These are phyloP conservation scores for Neoconidiobolus thromboides DNA, from an alignment of 371 early-diverging fungal species.

Conservation along the genomic window DNA sequence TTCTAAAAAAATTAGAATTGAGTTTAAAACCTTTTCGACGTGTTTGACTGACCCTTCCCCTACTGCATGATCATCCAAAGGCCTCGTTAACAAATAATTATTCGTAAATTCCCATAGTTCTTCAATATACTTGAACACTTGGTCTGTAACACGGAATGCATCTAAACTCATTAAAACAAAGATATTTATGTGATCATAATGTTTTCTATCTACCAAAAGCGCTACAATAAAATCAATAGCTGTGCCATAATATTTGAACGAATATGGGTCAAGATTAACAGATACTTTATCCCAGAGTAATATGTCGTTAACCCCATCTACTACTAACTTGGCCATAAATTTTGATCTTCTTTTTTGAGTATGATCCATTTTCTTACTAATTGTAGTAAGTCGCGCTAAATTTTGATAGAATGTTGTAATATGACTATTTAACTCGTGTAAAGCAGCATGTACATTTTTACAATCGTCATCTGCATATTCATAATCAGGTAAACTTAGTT, in stretches of 20 bases:
- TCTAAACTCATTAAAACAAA: constrained; percentile 46
- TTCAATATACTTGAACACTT: constrained; percentile 29
- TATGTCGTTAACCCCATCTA: background rate
- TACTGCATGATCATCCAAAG: too few species aligned
- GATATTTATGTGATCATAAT: constrained; percentile 43
- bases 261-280: constrained; percentile 1
- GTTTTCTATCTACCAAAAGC: constrained; percentile 28
- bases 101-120: constrained; percentile 25
- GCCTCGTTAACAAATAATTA: too few species aligned
- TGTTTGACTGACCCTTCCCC: too few species aligned
- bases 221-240: constrained; percentile 24
- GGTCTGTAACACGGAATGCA: constrained; percentile 32
- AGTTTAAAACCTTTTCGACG: too few species aligned
- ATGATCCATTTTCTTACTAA: background rate
- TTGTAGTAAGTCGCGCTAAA: constrained; percentile 9
- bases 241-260: constrained; percentile 26
- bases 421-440: constrained; percentile 11
- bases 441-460: background rate
- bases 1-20: too few species aligned
- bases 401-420: constrained; percentile 50
- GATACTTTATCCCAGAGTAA: background rate
- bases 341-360: background rate
- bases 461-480: background rate
- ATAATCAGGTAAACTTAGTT: constrained; percentile 9
- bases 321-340: background rate